Percentiles rank a stretch among this genome's conserved stretches.
These are phyloP conservation scores for Blastomyces silverae DNA, from an alignment of 2,329 filamentous ascomycete genomes.

Conservation along the genomic window DNA sequence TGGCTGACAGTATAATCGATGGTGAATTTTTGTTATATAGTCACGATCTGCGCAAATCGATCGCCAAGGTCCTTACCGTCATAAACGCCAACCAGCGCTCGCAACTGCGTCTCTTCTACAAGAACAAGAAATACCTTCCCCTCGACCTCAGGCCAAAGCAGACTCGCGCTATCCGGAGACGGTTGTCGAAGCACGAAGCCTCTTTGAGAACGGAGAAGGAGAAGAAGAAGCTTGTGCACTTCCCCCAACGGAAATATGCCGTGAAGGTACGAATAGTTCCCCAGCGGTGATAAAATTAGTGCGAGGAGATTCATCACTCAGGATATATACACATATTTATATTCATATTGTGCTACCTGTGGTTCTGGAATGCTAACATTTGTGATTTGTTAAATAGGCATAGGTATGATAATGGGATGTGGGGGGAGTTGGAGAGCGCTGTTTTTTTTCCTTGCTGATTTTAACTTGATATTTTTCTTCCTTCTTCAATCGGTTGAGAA, in stretches of 20 bases:
- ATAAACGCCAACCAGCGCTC: constrained; percentile 99
- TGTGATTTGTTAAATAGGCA: constrained; percentile 5
- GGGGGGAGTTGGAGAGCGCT: constrained; percentile 24
- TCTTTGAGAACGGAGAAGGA: constrained; percentile 81
- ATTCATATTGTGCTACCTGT: neutral
- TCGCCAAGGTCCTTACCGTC: constrained; percentile 96
- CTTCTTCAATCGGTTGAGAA: constrained; percentile 18
- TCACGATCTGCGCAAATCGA: constrained; percentile 99
- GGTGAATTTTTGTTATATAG: constrained; percentile 44
- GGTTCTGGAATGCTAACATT: neutral
- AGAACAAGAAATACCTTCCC: constrained; percentile 98
- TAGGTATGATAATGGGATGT: constrained; percentile 25
- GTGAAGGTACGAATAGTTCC: constrained; percentile 67
- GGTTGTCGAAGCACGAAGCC: constrained; percentile 86
- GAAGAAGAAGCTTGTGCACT: constrained; percentile 92
- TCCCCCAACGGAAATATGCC: constrained; percentile 97
- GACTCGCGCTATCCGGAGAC: constrained; percentile 95
- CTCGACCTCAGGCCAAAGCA: constrained; percentile 98
- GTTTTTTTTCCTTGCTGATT: constrained; percentile 12
- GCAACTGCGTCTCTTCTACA: constrained; percentile 98
- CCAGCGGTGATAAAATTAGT: neutral
- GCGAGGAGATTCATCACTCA: neutral
- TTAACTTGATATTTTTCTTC: constrained; percentile 7
- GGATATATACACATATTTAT: neutral
- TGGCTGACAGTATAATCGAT: constrained; percentile 3